Percentiles rank a stretch among this genome's conserved stretches.
Conservation (phyloP, 208 protist genomes). For the Crithidia acanthocephali region DNA sequence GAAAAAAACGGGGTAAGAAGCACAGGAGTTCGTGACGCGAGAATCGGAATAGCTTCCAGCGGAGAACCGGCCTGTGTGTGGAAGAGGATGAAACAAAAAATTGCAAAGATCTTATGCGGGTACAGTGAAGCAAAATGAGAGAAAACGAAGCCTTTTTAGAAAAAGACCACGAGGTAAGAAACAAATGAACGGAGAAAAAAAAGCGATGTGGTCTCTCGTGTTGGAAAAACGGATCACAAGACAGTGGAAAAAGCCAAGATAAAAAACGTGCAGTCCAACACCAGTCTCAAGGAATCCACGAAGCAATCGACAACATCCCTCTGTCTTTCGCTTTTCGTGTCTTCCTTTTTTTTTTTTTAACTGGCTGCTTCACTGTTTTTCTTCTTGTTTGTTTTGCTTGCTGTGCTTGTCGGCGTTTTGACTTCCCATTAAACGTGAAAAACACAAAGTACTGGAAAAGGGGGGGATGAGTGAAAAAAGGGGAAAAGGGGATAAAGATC, state of each 20-base stretch:
- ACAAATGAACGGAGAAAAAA: slow-evolving; percentile 19
- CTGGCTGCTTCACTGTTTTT: no score
- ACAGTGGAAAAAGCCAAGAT: neutral
- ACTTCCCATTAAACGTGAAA: no score
- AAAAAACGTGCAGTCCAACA: no score
- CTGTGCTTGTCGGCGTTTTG: no score
- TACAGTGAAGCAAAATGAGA: slow-evolving; percentile 4
- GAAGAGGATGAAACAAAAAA: slow-evolving; percentile 4
- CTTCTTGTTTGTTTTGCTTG: no score
- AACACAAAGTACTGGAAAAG: neutral
- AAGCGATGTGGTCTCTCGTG: neutral
- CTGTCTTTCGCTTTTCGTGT: no score
- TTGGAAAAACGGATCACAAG: neutral
- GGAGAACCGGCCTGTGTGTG: neutral
- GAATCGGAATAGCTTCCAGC: neutral
- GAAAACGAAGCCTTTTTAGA: neutral
- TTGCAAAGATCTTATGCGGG: slow-evolving; percentile 4
- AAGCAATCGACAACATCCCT: no score
- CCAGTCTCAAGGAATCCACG: no score
- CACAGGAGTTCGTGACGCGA: neutral
- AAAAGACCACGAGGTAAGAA: neutral
- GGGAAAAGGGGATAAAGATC: neutral
- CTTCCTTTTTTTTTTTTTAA: no score
- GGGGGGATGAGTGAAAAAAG: neutral
- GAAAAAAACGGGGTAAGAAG: slow-evolving; percentile 7